phyloP scores from a whole-genome alignment of 2,329 filamentous ascomycete species.

The Colletotrichum truncatum region DNA sequence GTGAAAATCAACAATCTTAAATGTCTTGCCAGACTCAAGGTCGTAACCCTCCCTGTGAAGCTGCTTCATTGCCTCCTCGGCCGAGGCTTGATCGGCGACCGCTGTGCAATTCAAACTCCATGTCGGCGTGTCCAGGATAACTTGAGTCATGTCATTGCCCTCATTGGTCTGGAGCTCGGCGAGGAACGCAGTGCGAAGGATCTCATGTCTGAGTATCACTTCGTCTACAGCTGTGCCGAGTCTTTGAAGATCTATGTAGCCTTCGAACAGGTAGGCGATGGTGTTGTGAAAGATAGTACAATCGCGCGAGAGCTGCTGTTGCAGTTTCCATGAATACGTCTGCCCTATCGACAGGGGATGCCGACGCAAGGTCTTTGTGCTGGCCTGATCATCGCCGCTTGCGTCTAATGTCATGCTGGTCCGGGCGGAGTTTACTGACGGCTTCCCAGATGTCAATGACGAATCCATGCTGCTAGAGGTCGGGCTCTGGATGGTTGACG shows the following conservation, averaged over 20 bases:
- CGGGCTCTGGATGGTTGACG: not conserved
- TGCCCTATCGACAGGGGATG: not conserved
- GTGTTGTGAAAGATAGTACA: conserved; percentile 47
- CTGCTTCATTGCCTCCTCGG: not conserved
- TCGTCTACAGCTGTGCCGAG: conserved; percentile 43
- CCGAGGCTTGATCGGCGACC: not conserved
- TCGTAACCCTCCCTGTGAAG: not conserved
- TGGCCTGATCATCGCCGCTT: not conserved
- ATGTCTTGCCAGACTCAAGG: not conserved
- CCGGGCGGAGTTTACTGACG: not conserved
- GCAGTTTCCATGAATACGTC: not conserved
- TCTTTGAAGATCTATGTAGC: conserved; percentile 43
- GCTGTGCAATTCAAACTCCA: not conserved
- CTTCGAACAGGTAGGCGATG: conserved; percentile 31
- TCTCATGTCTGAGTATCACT: not conserved
- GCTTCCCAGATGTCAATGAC: not conserved
- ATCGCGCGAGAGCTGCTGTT: not conserved
- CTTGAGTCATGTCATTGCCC: not conserved
- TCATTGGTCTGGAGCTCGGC: not conserved
- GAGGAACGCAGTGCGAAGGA: not conserved
- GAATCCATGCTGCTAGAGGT: not conserved
- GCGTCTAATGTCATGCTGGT: not conserved
- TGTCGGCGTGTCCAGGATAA: not conserved
- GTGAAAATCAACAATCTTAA: conserved; percentile 1
- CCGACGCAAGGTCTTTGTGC: not conserved